Evolutionary conservation across 2,329 filamentous ascomycete genomes (phyloP).

Genomic region (Hortaea werneckii): DNA sequence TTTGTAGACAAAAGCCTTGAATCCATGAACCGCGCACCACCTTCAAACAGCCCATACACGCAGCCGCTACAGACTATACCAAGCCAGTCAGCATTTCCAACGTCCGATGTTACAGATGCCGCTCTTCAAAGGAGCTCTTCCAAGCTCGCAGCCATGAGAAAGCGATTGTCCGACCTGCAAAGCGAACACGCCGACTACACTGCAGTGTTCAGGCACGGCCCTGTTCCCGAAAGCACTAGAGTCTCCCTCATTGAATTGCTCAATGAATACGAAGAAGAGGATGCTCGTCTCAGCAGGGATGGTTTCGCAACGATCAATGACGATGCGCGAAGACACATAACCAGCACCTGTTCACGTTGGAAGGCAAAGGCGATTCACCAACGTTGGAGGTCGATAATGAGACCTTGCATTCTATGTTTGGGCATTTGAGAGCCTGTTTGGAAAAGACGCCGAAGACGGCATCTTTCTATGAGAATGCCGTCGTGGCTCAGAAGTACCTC

Average conservation of each 20-base stretch:
- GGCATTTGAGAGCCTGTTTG: constrained; percentile 9
- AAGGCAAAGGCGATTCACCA: constrained; percentile 11
- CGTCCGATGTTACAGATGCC: not conserved
- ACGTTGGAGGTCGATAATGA: constrained; percentile 9
- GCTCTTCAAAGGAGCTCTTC: not conserved
- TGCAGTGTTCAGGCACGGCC: not conserved
- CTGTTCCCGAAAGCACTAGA: constrained; percentile 5
- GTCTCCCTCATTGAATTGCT: constrained; percentile 8
- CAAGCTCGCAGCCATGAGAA: constrained; percentile 3
- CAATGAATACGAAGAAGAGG: constrained; percentile 8
- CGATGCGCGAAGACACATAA: constrained; percentile 9
- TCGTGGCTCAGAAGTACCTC: constrained; percentile 8
- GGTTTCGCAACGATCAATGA: constrained; percentile 3
- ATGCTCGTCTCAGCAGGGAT: constrained; percentile 5
- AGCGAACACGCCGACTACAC: constrained; percentile 1
- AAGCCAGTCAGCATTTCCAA: constrained; percentile 13
- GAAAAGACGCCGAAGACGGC: constrained; percentile 6
- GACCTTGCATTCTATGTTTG: constrained; percentile 9
- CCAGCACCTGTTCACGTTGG: constrained; percentile 13
- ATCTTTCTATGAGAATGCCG: constrained; percentile 8
- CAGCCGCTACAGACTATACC: constrained; percentile 18
- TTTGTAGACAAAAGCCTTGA: constrained; percentile 8
- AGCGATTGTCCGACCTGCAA: constrained; percentile 8
- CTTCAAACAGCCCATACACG: constrained; percentile 18
- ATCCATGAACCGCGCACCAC: constrained; percentile 7